A percentile compares a stretch with the other conserved stretches of the same genome.
phyloP scores from a whole-genome alignment of 768 basidiomycete species.

The Psilocybe cyanescens region DNA sequence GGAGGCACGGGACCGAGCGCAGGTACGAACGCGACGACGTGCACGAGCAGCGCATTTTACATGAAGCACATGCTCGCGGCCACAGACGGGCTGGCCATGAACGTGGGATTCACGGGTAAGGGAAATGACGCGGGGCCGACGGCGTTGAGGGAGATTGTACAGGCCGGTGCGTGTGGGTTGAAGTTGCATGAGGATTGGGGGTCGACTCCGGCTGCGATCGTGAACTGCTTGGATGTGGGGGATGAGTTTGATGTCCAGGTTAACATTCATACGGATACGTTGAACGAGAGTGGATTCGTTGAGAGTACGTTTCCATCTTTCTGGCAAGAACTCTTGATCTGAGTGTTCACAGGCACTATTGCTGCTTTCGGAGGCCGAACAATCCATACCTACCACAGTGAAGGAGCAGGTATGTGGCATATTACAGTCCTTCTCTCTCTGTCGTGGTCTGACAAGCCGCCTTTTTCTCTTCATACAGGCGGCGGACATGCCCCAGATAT shows the following conservation, averaged over 20 bases:
- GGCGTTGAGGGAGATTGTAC: conserved; percentile 80
- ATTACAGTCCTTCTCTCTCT: neutral
- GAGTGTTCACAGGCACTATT: conserved; percentile 68
- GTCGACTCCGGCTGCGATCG: conserved; percentile 81
- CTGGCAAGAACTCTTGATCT: neutral
- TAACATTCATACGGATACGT: conserved; percentile 96
- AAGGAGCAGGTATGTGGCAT: conserved; percentile 78
- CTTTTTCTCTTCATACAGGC: conserved; percentile 40
- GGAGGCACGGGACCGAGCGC: conserved; percentile 95
- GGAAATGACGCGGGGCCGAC: conserved; percentile 85
- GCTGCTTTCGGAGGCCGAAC: conserved; percentile 88
- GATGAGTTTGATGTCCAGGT: conserved; percentile 96
- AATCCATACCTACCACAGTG: conserved; percentile 97
- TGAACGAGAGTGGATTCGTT: conserved; percentile 97
- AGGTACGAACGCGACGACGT: conserved; percentile 92
- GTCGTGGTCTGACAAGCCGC: neutral
- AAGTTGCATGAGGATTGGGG: conserved; percentile 99
- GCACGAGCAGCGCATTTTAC: conserved; percentile 90
- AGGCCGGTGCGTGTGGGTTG: conserved; percentile 85
- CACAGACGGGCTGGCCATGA: conserved; percentile 88
- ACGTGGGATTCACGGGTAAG: conserved; percentile 95
- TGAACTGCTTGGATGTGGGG: conserved; percentile 75
- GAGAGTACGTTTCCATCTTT: conserved; percentile 63
- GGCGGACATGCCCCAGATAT: conserved; percentile 98
- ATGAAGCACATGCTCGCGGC: conserved; percentile 91